Percentiles rank a stretch among this genome's conserved stretches.
Evolutionary conservation across 805 yeast genomes (phyloP).

Genomic region (Cyberlindnera euphorbiae): DNA sequence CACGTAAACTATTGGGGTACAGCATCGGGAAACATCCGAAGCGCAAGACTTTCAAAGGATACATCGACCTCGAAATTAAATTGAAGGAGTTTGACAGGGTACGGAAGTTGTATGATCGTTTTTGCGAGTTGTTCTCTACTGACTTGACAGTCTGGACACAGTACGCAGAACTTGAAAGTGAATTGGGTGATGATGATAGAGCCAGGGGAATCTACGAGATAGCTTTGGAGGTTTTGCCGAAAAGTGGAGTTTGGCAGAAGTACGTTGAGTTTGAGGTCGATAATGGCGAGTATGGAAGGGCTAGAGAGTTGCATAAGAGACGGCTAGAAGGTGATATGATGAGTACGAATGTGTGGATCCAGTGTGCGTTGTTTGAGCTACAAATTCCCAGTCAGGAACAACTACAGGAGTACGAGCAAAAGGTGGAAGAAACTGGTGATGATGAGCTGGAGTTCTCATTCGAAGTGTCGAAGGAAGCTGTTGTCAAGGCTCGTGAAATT

Average conservation of each 20-base stretch:
- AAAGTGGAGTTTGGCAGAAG: slow-evolving; percentile 29
- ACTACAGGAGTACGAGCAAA: slow-evolving; percentile 30
- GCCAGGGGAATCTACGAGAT: slow-evolving; percentile 58
- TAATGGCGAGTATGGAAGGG: slow-evolving; percentile 50
- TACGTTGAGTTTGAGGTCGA: slow-evolving; percentile 60
- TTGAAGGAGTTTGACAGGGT: slow-evolving; percentile 80
- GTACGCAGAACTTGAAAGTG: slow-evolving; percentile 65
- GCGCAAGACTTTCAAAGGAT: slow-evolving; percentile 51
- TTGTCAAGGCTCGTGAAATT: slow-evolving; percentile 44
- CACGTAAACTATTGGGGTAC: slow-evolving; percentile 68
- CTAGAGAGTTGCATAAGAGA: slow-evolving; percentile 45
- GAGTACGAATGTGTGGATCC: slow-evolving; percentile 49
- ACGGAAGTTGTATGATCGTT: slow-evolving; percentile 64
- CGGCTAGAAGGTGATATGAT: slow-evolving; percentile 30
- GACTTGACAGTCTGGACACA: slow-evolving; percentile 48
- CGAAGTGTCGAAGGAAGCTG: slow-evolving; percentile 46
- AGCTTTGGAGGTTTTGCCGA: slow-evolving; percentile 32
- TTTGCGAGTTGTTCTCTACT: slow-evolving; percentile 45
- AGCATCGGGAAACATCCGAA: slow-evolving; percentile 68
- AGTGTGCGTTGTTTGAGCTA: slow-evolving; percentile 67
- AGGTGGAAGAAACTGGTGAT: slow-evolving; percentile 26
- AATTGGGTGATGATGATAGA: slow-evolving; percentile 64
- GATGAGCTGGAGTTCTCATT: slow-evolving; percentile 47
- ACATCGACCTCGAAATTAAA: slow-evolving; percentile 61
- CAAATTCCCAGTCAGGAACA: slow-evolving; percentile 56